Conservation (phyloP, 352 stramenopile species). For the Phytophthora brassicae region DNA sequence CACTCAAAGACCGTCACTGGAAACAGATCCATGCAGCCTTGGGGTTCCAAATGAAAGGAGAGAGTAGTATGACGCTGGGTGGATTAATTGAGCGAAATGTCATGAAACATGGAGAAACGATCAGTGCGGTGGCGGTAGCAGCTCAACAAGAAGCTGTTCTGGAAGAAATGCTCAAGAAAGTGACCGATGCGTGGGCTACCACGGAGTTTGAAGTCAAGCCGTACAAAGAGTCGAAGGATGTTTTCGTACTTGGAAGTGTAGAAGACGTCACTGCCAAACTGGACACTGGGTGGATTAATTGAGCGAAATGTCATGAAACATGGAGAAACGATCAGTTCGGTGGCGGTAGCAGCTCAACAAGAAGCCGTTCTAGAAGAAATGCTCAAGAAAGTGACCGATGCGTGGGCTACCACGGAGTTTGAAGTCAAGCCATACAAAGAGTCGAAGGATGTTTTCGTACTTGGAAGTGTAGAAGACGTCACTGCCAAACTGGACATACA, state of each 20-base stretch:
- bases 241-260: no score
- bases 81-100: slow-evolving; percentile 88
- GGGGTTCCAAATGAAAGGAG: slow-evolving; percentile 88
- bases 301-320: slow-evolving; percentile 88
- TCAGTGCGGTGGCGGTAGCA: slow-evolving; percentile 82
- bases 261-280: no score
- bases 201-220: slow-evolving; percentile 92
- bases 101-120: slow-evolving; percentile 85
- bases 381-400: slow-evolving; percentile 91
- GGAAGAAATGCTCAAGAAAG: slow-evolving; percentile 93
- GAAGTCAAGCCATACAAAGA: slow-evolving; percentile 89
- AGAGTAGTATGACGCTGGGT: slow-evolving; percentile 78
- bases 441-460: no score
- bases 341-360: slow-evolving; percentile 88
- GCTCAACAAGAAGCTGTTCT: slow-evolving; percentile 91
- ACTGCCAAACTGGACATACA: no score
- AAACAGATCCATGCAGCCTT: slow-evolving; percentile 72
- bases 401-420: slow-evolving; percentile 90
- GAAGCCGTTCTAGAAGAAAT: slow-evolving; percentile 92
- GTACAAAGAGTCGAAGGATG: no score
- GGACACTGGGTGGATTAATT: slow-evolving; percentile 87
- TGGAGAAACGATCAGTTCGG: slow-evolving; percentile 81
- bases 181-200: slow-evolving; percentile 87
- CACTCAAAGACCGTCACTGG: slow-evolving; percentile 81
- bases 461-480: no score